Base-by-base conservation (phyloP, 2,329 filamentous ascomycete genomes). In the Bisporella sp. region DNA sequence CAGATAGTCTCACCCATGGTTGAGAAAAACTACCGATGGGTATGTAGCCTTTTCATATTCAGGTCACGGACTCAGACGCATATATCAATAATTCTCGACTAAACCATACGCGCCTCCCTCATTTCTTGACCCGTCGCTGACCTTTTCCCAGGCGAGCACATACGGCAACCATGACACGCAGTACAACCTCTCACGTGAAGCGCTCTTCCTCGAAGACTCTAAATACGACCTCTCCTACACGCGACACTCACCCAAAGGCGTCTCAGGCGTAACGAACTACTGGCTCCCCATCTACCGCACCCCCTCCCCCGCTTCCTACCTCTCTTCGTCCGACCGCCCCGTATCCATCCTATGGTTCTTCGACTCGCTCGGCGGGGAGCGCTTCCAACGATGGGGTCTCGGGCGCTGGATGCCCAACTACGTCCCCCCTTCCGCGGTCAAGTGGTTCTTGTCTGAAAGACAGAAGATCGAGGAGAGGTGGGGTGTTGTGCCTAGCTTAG, bases 101-200 rank as follows among this genome's bases (percentile, higher is more conserved):
- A 21, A 21, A 21, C 21, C 21, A 21, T 21, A 21, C 21, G 21
- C 21, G 21, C 21, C 21, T 21, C 21, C 21, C 21, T 21, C 21
- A 21, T 21, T 21, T 21, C 21, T 21, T 21, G 21, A 21, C 21
- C 21, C 3, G 21, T 21, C 21, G 21, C 21, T 21, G 21, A 21
- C 21, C 21, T 21, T 21, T 21, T 21, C 21, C 21, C 21, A 21
- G 21, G 83, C 82, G 2, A 82, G 79, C 0, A 82, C 82, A 0
- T 88, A 88, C 54, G 85, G 85, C 0, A 88, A 88, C 51, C 85
- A 89, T 58, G 85, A 89, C 56, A 74, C 75, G 44, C 68, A 78
- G 35, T 77, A 71, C 60, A 84, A 84, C 54, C 65, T 85, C 6
- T 77, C 75, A 0, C 73, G 73, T 1, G 54, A 63, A 35, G 66